Base-by-base conservation (phyloP, 1,284 basidiomycete species). In the Fomitopsis schrenkii region DNA sequence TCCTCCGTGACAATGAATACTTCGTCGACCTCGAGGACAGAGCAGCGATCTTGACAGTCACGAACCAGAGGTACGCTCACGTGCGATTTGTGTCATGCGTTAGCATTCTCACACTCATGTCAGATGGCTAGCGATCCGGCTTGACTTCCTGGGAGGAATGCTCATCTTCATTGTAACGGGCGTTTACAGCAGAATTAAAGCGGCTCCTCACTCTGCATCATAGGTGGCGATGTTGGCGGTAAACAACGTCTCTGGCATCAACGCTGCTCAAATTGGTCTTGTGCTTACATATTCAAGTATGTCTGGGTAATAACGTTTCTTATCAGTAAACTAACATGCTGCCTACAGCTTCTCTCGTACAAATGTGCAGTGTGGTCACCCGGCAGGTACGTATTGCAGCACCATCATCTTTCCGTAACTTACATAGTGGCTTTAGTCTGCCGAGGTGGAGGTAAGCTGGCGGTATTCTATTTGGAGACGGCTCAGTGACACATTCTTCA, bases 21-120 rank as follows among this genome's bases (percentile, higher is more conserved):
- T 88, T 86, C 66, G 84, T 92, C 63, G 91, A 94, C 71, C 78
- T 90, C 33, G 88, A 94, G 73, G 85, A 92, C 67, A 80, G 87
- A 14, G 90, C 83, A 56, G 73, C 81, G 22, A 80, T 79, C 59
- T 72, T 90, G 42, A 86, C 83, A 6, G 80, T 88, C 41, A 83
- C 83, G 0, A 90, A 88, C 68, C 84, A 86, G 72, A 75, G 84
- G 74, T 83, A 36, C 42, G 44, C 19, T n/a, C 48, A 2, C 4
- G 42, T 26, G 10, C 36, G 33, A 22, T 35, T 10, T 17, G 14
- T 45, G 22, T 5, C 59, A 10, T 44, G 10, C 26, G 38, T 15
- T 59, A 36, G 40, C 15, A 30, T 58, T 28, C 40, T 61, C 7
- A 57, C 22, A 6, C 55, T 58, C 55, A 9, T 40, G 33, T 17